Evolutionary conservation across 75 land plant species (phyloP), one percentile per base, ranked within the genome.

Genomic region (Chamaecyparis obtusa): DNA sequence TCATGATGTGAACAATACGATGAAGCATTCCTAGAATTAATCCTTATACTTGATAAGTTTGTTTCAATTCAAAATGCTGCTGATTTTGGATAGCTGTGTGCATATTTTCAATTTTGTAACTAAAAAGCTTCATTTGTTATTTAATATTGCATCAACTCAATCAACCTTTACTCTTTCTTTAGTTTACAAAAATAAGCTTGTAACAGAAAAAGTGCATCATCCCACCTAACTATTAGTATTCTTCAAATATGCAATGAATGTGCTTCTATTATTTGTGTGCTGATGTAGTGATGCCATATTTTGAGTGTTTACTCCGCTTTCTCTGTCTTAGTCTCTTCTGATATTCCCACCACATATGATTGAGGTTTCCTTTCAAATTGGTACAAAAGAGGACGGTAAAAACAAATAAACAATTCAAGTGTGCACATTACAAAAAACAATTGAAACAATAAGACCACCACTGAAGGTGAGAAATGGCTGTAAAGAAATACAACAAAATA

Each of bases 391-490:
- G 21, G 71, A 60, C 15, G n/a, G 13, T 60, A 5, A 41, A 83
- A 43, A 44, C 3, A 48, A 60, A 85, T 7, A 87, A 54, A 81
- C 33, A 32, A 64, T 33, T 36, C 88, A 85, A 54, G 80, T 51
- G n/a, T 30, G 10, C 69, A 27, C 69, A 27, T 64, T 14, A 49
- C 21, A 43, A 33, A 86, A 54, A 64, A 86, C 55, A 51, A n/a
- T 8, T 5, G 69, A 51, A 49, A 35, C 86, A 88, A 75, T 86
- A 43, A 24, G 27, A 64, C 27, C 9, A 64, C 27, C 21, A 6
- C n/a, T 24, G n/a, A 64, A 64, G 69, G 27, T 27, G 27, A 27
- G 69, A 21, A 64, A 27, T 64, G 69, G 69, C 27, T 64, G 21
- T 64, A 64, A 64, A 64, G 9, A 85, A 17, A 35, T 44, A 44